Evolutionary conservation across 202 grass and related monocot genomes (phyloP), one percentile per base, ranked within the genome.

Genomic region (Carex arenaria): DNA sequence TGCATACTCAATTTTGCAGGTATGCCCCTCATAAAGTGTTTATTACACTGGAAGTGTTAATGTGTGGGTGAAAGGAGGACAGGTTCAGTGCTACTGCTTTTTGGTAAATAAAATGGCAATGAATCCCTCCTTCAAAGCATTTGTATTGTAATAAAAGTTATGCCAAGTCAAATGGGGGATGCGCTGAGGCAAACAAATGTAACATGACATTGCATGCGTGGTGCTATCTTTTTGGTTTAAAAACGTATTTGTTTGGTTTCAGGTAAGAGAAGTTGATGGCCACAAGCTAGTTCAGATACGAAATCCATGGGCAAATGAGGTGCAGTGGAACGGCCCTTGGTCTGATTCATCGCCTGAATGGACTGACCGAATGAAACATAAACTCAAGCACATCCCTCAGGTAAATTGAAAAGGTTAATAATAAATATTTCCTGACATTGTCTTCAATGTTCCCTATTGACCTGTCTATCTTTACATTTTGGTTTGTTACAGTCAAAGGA

Each of bases 231-330:
- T 32, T 36, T 77, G 26, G 3, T 17, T 15, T 31, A 10, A 32
- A 34, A 31, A 76, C 23, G 18, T 76, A 18, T 55, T 18, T 32
- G 4, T 32, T 76, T 67, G 64, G 72, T 82, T 90, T 86, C 74
- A 98, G 96, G 90, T 98, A 81, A 90, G 91, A 89, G 96, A 98
- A 89, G 93, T 93, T 81, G 96, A 98, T 90, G 91, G 96, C 20
- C 91, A 98, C 87, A 98, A 93, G 87, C 96, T 98, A 62, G 88
- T 98, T 71, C 96, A 98, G 92, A 92, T 98, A 85, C 89, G 96
- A 82, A 98, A 98, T 86, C 96, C 96, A 82, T 98, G 96, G 96
- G 96, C 93, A 62, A 98, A 95, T 80, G 96, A 98, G 88, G 96
- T 98, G 57, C 91, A 98, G 81, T 98, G 96, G 96, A 98, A 98